phyloP scores from a whole-genome alignment of 2,329 filamentous ascomycete species.

The Fusarium hostae region DNA sequence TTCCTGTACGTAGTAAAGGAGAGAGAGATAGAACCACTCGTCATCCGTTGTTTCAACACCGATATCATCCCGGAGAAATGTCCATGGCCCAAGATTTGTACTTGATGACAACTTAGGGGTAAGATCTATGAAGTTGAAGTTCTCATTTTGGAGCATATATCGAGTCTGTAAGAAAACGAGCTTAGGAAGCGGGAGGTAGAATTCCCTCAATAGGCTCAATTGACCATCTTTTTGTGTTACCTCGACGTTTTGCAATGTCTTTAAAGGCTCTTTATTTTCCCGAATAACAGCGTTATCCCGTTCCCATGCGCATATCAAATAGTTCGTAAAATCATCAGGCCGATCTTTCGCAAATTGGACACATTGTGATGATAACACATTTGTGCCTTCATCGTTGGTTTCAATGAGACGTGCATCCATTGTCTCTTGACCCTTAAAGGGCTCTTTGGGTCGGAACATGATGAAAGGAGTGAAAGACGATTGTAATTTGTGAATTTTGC shows the following conservation, averaged over 20 bases:
- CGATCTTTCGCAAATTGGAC: background rate
- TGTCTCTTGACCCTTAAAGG: background rate
- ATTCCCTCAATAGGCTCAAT: background rate
- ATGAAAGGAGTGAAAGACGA: background rate
- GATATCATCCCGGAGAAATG: slow-evolving; percentile 4
- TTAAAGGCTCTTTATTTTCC: no score
- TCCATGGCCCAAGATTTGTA: background rate
- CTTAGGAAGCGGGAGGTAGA: slow-evolving; percentile 16
- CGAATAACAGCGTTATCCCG: no score
- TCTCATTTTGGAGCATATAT: slow-evolving; percentile 9
- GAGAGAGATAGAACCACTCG: background rate
- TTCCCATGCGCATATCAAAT: no score
- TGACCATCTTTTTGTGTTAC: background rate
- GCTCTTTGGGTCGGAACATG: background rate
- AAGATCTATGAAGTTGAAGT: no score
- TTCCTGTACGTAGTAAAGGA: background rate
- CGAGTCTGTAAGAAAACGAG: slow-evolving; percentile 11
- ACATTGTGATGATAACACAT: background rate
- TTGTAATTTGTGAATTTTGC: background rate
- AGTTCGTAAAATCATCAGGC: no score
- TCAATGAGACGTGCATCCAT: background rate
- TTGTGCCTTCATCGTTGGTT: background rate
- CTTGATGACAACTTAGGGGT: no score
- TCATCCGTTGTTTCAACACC: no score
- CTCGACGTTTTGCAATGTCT: no score